phyloP scores from a whole-genome alignment of 768 basidiomycete genomes.

The Russula dissimulans region DNA sequence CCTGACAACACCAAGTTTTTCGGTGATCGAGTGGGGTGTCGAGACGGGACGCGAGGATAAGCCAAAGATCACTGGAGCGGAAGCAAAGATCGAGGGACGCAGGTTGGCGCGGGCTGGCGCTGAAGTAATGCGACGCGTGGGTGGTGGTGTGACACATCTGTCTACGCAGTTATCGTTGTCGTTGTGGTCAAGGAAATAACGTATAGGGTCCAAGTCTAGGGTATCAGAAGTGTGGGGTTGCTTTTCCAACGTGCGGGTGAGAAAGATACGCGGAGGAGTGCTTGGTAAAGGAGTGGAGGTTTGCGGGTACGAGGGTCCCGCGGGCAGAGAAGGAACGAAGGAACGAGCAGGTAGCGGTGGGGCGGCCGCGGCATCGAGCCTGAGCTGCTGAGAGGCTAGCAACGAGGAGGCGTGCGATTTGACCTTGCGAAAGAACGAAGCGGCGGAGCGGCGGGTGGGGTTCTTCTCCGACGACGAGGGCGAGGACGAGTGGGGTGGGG shows the following conservation, averaged over 20 bases:
- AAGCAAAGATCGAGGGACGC: slow-evolving; percentile 4
- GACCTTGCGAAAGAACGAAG: slow-evolving; percentile 10
- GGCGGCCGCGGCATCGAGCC: not conserved
- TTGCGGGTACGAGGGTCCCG: not conserved
- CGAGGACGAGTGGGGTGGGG: not conserved
- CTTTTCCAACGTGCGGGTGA: not conserved
- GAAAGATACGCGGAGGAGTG: not conserved
- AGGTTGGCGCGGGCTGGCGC: not conserved
- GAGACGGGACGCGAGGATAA: not conserved
- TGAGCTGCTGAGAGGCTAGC: not conserved
- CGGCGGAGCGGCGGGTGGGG: not conserved
- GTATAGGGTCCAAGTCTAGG: not conserved
- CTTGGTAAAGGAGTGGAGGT: not conserved
- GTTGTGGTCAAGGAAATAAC: slow-evolving; percentile 11
- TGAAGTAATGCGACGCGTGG: not conserved
- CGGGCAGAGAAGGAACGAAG: not conserved
- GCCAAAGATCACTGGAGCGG: not conserved
- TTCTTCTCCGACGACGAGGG: not conserved
- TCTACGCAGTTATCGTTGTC: not conserved
- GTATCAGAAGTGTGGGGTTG: not conserved
- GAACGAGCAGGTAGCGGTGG: not conserved
- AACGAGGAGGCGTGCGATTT: slow-evolving; percentile 6
- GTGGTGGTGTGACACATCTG: not conserved
- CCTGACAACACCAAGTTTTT: not conserved
- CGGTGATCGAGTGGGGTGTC: not conserved